Evolutionary conservation across 2,329 filamentous ascomycete species (phyloP).

Genomic region (Scedosporium apiospermum): DNA sequence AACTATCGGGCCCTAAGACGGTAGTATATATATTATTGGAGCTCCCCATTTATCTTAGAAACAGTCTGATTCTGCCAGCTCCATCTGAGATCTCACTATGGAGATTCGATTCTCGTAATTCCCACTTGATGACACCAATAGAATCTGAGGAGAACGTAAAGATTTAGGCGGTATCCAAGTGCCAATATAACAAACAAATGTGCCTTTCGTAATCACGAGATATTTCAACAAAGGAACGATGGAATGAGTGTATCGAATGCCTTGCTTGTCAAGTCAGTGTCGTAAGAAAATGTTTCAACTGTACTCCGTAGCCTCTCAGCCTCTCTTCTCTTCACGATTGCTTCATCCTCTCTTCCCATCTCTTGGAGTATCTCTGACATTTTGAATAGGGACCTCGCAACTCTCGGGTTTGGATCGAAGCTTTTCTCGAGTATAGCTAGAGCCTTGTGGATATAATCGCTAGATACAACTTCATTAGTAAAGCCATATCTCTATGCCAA

Average conservation of each 20-base stretch:
- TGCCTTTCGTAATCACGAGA: too few species aligned
- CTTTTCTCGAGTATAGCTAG: not conserved
- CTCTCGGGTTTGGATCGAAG: not conserved
- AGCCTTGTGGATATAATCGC: not conserved
- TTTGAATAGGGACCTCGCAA: not conserved
- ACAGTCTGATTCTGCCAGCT: too few species aligned
- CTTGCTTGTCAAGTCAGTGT: not conserved
- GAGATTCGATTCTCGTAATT: too few species aligned
- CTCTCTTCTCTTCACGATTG: not conserved
- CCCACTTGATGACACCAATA: too few species aligned
- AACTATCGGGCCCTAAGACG: too few species aligned
- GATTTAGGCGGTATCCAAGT: too few species aligned
- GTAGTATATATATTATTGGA: too few species aligned
- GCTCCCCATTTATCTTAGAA: too few species aligned
- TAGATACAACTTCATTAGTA: not conserved
- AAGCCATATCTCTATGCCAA: not conserved
- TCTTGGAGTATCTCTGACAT: not conserved
- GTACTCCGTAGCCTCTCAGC: not conserved
- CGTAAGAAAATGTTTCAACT: not conserved
- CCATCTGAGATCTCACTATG: too few species aligned
- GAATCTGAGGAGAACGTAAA: too few species aligned
- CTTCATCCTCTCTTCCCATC: not conserved
- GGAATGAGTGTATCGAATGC: not conserved
- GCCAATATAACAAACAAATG: too few species aligned
- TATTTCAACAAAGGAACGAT: not conserved